Percentiles rank a stretch among this genome's conserved stretches.
These are phyloP conservation scores for Diaporthe amygdali DNA, from an alignment of 2,329 filamentous ascomycete genomes.

Conservation along the genomic window DNA sequence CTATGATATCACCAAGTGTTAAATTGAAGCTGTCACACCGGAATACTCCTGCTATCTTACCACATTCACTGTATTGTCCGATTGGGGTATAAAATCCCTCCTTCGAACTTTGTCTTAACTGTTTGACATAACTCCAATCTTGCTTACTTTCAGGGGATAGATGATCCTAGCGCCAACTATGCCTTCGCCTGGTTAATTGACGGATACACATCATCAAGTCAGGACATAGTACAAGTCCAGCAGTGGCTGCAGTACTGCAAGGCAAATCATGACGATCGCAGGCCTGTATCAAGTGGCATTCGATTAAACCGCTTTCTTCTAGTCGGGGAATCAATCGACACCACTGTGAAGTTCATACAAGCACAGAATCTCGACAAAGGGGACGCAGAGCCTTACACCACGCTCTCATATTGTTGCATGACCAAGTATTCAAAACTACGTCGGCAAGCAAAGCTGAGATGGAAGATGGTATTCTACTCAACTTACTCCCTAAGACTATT, in stretches of 20 bases:
- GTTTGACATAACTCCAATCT: neutral
- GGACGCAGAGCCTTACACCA: neutral
- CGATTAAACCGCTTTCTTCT: neutral
- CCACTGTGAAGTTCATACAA: neutral
- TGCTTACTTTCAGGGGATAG: neutral
- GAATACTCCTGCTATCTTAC: neutral
- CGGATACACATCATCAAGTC: neutral
- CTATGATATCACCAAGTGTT: neutral
- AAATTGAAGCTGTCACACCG: neutral
- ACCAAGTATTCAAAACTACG: neutral
- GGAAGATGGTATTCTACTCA: neutral
- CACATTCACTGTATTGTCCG: neutral
- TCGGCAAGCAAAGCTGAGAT: neutral
- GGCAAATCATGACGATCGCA: neutral
- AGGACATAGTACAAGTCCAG: neutral
- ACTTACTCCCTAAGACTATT: neutral
- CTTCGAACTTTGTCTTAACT: neutral
- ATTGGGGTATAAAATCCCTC: neutral
- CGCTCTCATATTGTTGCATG: neutral
- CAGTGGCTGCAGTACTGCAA: neutral
- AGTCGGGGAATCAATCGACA: neutral
- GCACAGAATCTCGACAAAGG: neutral
- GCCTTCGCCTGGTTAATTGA: neutral
- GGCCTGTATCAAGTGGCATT: neutral
- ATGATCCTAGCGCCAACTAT: neutral